Conservation (phyloP, 768 basidiomycete species). For the Amanita phalloides region DNA sequence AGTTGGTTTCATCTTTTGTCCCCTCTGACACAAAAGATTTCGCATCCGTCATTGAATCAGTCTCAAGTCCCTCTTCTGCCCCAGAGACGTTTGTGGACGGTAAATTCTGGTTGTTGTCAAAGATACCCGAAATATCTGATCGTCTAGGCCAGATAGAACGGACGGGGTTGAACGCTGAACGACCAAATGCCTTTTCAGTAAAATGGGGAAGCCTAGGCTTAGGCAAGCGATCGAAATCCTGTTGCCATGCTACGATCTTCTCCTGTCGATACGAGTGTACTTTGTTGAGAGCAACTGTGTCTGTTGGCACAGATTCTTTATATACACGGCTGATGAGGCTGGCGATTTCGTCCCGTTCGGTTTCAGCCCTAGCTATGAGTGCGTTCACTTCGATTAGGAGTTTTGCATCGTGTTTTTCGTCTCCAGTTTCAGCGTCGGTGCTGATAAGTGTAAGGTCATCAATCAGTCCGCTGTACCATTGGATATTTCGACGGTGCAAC, state of each 20-base stretch:
- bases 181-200: constrained; percentile 38
- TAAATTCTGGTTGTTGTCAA: constrained; percentile 41
- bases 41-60: constrained; percentile 40
- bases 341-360: constrained; percentile 64
- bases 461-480: constrained; percentile 68
- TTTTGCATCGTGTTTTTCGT: constrained; percentile 57
- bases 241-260: constrained; percentile 94
- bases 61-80: constrained; percentile 50
- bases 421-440: constrained; percentile 72
- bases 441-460: constrained; percentile 69
- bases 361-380: constrained; percentile 63
- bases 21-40: not conserved
- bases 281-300: constrained; percentile 80
- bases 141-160: constrained; percentile 63
- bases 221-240: constrained; percentile 79
- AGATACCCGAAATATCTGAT: constrained; percentile 41
- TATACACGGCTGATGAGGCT: constrained; percentile 72
- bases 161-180: constrained; percentile 61
- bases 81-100: constrained; percentile 66
- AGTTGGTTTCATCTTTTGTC: not conserved
- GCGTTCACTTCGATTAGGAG: constrained; percentile 52
- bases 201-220: constrained; percentile 49
- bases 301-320: constrained; percentile 66
- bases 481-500: constrained; percentile 57
- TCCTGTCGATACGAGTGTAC: constrained; percentile 85